These are phyloP conservation scores for Gaeumannomyces tritici DNA, from an alignment of 2,329 filamentous ascomycete genomes.

Conservation along the genomic window DNA sequence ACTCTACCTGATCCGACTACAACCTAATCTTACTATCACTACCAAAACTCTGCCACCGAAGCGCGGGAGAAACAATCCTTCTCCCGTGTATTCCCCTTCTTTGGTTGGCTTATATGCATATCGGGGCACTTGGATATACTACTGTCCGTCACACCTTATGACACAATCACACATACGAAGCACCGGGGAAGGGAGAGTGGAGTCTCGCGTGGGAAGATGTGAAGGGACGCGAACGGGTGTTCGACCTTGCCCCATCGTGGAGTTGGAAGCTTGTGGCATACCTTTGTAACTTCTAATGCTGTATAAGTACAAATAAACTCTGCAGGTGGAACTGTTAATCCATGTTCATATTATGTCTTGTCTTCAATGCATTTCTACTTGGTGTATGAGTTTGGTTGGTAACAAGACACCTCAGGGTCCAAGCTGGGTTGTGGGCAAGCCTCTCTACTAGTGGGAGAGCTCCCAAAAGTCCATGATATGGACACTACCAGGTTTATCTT, in stretches of 20 bases:
- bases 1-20: background rate
- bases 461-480: too few relatives aligned
- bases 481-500: too few relatives aligned
- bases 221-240: background rate
- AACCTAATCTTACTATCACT: background rate
- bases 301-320: constrained; percentile 24
- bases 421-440: too few relatives aligned
- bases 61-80: background rate
- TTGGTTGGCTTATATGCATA: background rate
- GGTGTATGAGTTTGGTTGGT: too few relatives aligned
- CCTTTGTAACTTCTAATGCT: constrained; percentile 24
- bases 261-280: constrained; percentile 15
- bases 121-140: background rate
- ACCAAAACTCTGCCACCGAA: background rate
- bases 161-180: background rate
- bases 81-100: background rate
- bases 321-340: background rate
- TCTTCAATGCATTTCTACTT: too few relatives aligned
- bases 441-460: too few relatives aligned
- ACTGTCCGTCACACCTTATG: background rate
- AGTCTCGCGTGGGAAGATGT: background rate
- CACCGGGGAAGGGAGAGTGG: background rate
- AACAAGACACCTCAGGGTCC: too few relatives aligned
- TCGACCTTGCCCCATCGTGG: constrained; percentile 1
- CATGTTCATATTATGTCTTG: too few relatives aligned